Evolutionary conservation across 768 basidiomycete species (phyloP).

Genomic region (Boletus pseudopeckii): DNA sequence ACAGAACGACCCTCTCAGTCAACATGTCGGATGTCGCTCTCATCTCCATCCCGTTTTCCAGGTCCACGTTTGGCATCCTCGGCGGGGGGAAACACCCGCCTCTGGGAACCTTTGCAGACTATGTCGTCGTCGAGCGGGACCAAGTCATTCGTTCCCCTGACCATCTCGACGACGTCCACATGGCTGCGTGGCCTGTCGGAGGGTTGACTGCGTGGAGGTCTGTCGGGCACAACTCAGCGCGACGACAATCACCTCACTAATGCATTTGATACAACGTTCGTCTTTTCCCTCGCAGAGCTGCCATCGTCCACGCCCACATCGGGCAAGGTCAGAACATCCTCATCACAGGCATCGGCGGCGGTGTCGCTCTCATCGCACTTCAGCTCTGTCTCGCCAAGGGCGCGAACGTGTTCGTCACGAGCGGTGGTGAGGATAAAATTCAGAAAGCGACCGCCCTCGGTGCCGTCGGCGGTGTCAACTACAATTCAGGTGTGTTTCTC

Average conservation of each 20-base stretch:
- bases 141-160: conserved; percentile 63
- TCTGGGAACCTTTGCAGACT: conserved; percentile 74
- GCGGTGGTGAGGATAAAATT: conserved; percentile 67
- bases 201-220: conserved; percentile 86
- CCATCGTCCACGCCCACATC: conserved; percentile 62
- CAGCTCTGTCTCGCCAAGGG: conserved; percentile 75
- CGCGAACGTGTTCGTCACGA: conserved; percentile 81
- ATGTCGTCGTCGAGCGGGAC: conserved; percentile 67
- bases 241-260: background rate
- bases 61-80: conserved; percentile 57
- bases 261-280: background rate
- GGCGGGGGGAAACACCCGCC: conserved; percentile 54
- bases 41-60: background rate
- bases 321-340: conserved; percentile 66
- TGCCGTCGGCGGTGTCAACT: conserved; percentile 74
- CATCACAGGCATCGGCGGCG: conserved; percentile 81
- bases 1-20: background rate
- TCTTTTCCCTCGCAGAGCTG: conserved; percentile 44
- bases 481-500: conserved; percentile 53
- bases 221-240: conserved; percentile 5
- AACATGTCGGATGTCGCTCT: background rate
- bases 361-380: conserved; percentile 73
- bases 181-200: conserved; percentile 74
- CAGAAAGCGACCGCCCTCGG: conserved; percentile 61
- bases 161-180: conserved; percentile 65